phyloP scores from a whole-genome alignment of 305 asterid genomes.

The Solanum aculeatissimum region DNA sequence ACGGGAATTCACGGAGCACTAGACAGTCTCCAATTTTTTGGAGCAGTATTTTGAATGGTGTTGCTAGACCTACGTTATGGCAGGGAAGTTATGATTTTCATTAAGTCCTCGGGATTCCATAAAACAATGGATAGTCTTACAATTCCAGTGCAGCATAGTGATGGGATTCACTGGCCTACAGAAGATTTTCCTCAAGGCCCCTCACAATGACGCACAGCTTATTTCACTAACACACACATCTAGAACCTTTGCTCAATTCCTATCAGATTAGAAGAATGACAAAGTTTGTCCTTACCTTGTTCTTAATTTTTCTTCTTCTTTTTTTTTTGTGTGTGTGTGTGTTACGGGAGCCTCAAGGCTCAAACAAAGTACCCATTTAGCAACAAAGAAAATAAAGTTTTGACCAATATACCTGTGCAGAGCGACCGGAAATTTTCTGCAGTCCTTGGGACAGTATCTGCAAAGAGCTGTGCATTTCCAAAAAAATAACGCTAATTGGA shows the following conservation, averaged over 20 bases:
- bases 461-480: conserved; percentile 60
- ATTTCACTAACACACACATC: background rate
- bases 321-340: background rate
- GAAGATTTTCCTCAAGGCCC: background rate
- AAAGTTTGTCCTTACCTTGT: background rate
- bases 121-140: background rate
- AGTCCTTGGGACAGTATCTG: conserved; percentile 83
- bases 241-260: background rate
- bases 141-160: background rate
- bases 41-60: background rate
- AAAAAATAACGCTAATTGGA: background rate
- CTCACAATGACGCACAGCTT: background rate
- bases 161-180: background rate
- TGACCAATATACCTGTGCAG: conserved; percentile 60
- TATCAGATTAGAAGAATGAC: background rate
- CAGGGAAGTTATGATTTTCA: background rate
- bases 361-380: background rate
- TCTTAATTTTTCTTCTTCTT: too few species aligned
- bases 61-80: background rate
- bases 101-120: background rate
- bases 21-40: background rate
- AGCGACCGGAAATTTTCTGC: conserved; percentile 95
- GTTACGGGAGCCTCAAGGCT: background rate
- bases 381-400: background rate
- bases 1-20: background rate